Conservation (phyloP, 148 eudicot species). For the Camellia japonica region DNA sequence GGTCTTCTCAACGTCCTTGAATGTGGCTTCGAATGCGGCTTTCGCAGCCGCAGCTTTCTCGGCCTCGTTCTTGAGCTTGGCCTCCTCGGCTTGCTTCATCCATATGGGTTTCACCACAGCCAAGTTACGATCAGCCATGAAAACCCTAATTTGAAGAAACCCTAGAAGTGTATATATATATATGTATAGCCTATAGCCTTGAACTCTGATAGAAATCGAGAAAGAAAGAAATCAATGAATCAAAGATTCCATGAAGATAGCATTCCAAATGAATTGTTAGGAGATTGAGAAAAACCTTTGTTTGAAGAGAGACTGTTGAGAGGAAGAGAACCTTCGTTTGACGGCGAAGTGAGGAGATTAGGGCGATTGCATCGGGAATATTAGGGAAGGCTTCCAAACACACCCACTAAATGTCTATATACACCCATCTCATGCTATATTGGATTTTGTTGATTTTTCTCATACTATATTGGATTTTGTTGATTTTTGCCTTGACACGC, state of each 20-base stretch:
- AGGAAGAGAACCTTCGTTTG: too few species aligned
- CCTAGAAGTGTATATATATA: background rate
- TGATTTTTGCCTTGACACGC: too few species aligned
- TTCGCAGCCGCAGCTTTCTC: constrained; percentile 92
- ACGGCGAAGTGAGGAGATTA: too few species aligned
- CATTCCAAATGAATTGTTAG: background rate
- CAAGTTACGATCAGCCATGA: constrained; percentile 70
- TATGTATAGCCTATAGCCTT: too few species aligned
- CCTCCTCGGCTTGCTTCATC: constrained; percentile 96
- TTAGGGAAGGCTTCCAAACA: too few species aligned
- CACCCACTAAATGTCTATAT: too few species aligned
- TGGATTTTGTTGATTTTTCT: too few species aligned
- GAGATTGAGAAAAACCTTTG: background rate
- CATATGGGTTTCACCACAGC: constrained; percentile 69
- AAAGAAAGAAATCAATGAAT: background rate
- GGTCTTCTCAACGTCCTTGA: constrained; percentile 63
- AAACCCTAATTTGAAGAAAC: constrained; percentile 25
- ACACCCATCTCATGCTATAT: too few species aligned
- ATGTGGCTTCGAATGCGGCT: constrained; percentile 96
- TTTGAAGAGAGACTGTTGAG: too few species aligned
- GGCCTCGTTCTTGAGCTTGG: constrained; percentile 88
- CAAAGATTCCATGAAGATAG: background rate
- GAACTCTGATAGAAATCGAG: too few species aligned
- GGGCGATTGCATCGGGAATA: too few species aligned
- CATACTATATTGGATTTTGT: too few species aligned